Conservation (phyloP, 306 rosid genomes). For the Canavalia gladiata region DNA sequence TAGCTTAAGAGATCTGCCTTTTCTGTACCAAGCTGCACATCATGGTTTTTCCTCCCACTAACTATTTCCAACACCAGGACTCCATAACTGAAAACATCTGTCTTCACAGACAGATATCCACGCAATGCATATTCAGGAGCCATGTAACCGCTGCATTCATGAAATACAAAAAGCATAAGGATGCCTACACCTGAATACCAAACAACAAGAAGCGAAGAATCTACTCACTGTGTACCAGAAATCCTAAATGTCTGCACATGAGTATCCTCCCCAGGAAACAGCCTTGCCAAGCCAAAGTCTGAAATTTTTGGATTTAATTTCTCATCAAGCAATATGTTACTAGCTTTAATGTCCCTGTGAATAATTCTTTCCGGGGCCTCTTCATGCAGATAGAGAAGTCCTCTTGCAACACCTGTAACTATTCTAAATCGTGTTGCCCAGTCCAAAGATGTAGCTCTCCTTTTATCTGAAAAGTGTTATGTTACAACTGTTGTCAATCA, state of each 20-base stretch:
- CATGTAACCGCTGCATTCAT: conserved; percentile 82
- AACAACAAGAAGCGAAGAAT: conserved; percentile 36
- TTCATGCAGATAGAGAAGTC: conserved; percentile 88
- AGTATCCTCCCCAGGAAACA: conserved; percentile 94
- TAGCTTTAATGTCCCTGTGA: conserved; percentile 92
- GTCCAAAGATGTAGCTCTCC: conserved; percentile 67
- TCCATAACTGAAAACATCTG: conserved; percentile 91
- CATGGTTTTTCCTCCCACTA: conserved; percentile 84
- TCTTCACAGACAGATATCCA: conserved; percentile 87
- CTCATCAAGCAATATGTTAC: conserved; percentile 85
- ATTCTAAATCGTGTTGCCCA: conserved; percentile 76
- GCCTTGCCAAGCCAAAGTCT: conserved; percentile 90
- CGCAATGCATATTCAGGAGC: conserved; percentile 92
- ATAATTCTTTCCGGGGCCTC: conserved; percentile 89
- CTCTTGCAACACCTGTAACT: conserved; percentile 74
- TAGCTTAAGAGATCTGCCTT: conserved; percentile 80
- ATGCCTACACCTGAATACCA: conserved; percentile 36
- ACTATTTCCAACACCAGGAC: conserved; percentile 81
- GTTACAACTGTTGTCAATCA: conserved; percentile 36
- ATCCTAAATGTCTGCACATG: conserved; percentile 84
- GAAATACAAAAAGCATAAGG: conserved; percentile 39
- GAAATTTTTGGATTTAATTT: conserved; percentile 83
- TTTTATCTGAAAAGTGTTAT: conserved; percentile 63
- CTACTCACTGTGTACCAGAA: conserved; percentile 92
- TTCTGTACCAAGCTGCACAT: conserved; percentile 57